A percentile compares a stretch with the other conserved stretches of the same genome.
Evolutionary conservation across 768 basidiomycete genomes (phyloP).

Genomic region (Agaricus subrufescens): DNA sequence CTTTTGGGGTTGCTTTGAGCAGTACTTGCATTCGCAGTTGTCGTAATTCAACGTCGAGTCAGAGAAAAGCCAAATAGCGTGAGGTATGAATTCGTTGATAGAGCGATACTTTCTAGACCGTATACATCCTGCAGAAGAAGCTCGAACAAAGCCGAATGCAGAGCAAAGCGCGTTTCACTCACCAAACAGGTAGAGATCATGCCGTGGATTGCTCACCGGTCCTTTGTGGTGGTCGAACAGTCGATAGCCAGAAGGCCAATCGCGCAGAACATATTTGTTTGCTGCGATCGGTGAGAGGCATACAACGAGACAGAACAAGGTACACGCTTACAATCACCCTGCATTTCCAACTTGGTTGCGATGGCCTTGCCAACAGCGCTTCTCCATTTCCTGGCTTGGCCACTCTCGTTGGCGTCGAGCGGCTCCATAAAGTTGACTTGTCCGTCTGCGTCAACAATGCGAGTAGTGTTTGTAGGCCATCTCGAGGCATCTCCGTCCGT

Average conservation of each 20-base stretch:
- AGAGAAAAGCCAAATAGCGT: conserved; percentile 72
- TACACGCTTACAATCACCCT: conserved; percentile 34
- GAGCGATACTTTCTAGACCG: conserved; percentile 62
- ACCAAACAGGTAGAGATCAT: conserved; percentile 82
- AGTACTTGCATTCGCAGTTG: conserved; percentile 75
- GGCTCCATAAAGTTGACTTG: conserved; percentile 70
- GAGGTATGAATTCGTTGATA: conserved; percentile 80
- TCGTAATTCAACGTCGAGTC: conserved; percentile 42
- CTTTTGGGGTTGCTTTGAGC: conserved; percentile 61
- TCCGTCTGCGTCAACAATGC: conserved; percentile 51
- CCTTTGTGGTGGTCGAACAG: conserved; percentile 79
- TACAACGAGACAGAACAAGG: not conserved
- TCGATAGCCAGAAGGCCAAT: conserved; percentile 64
- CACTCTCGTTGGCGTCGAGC: conserved; percentile 41
- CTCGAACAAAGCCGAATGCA: conserved; percentile 1
- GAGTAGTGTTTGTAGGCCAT: conserved; percentile 57
- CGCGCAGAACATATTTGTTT: conserved; percentile 55
- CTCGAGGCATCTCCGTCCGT: conserved; percentile 51
- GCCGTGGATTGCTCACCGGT: conserved; percentile 43
- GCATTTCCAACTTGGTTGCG: conserved; percentile 38
- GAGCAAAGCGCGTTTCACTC: conserved; percentile 5
- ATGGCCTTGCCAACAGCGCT: conserved; percentile 35
- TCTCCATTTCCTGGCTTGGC: conserved; percentile 57
- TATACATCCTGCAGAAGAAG: conserved; percentile 32
- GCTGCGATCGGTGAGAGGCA: conserved; percentile 24